A percentile compares a stretch with the other conserved stretches of the same genome.
Evolutionary conservation across 2,329 filamentous ascomycete species (phyloP).

Genomic region (Xylariomycetidae sp.): DNA sequence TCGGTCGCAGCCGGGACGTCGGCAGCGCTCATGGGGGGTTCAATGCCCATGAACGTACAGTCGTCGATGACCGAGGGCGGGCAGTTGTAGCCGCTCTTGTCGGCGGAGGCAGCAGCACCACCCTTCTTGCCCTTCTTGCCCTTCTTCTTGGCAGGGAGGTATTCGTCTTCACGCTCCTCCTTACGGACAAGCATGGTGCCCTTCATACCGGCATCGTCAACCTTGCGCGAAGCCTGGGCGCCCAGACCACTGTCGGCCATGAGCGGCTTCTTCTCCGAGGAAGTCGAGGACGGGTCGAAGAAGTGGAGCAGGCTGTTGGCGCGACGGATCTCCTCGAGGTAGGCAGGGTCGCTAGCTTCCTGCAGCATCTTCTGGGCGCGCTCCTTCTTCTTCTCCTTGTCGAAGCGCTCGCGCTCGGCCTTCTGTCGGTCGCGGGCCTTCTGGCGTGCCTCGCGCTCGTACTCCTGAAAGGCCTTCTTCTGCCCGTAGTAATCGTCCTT

Average conservation of each 20-base stretch:
- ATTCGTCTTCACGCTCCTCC: constrained; percentile 81
- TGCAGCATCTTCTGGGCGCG: constrained; percentile 70
- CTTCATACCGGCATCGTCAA: constrained; percentile 79
- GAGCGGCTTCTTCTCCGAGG: constrained; percentile 60
- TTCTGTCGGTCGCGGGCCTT: constrained; percentile 70
- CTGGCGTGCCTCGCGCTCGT: constrained; percentile 77
- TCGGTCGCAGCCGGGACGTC: constrained; percentile 76
- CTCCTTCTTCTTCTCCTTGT: constrained; percentile 68
- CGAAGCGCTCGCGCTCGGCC: constrained; percentile 69
- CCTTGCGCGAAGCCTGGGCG: constrained; percentile 73
- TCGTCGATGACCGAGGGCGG: constrained; percentile 90
- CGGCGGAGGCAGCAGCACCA: constrained; percentile 39
- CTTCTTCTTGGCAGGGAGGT: constrained; percentile 76
- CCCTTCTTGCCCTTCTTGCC: constrained; percentile 83
- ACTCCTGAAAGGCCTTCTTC: constrained; percentile 76
- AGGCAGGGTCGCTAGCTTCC: constrained; percentile 80
- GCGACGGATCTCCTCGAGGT: constrained; percentile 84
- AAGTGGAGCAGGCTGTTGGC: constrained; percentile 83
- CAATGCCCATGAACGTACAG: constrained; percentile 74
- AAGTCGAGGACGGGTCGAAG: constrained; percentile 70
- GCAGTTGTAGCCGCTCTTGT: constrained; percentile 64
- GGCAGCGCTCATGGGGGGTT: constrained; percentile 78
- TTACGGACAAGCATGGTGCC: constrained; percentile 79
- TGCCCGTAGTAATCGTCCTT: constrained; percentile 84
- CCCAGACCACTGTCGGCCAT: constrained; percentile 66